Conservation (phyloP, 1,139 yeast species). For the Pneumocystis jirovecii region DNA sequence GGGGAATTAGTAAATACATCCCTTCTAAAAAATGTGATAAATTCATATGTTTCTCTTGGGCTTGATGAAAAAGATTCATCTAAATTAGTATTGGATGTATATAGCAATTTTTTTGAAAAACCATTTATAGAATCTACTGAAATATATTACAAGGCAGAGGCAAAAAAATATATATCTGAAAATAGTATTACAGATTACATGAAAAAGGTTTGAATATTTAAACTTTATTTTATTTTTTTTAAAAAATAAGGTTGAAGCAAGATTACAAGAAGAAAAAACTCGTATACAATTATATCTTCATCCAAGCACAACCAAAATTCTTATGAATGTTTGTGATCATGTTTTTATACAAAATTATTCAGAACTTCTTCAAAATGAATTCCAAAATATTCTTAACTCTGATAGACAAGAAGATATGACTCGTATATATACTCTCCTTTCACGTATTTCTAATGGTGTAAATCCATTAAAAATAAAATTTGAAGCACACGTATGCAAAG, state of each 20-base stretch:
- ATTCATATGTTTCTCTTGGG: conserved; percentile 51
- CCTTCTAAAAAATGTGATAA: conserved; percentile 58
- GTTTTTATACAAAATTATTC: conserved; percentile 73
- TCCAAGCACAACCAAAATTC: conserved; percentile 66
- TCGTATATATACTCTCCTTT: conserved; percentile 61
- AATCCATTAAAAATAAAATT: conserved; percentile 64
- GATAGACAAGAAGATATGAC: conserved; percentile 64
- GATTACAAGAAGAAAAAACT: conserved; percentile 69
- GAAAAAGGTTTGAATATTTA: conserved; percentile 42
- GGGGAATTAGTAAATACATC: conserved; percentile 61
- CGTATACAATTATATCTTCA: conserved; percentile 69
- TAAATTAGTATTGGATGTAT: conserved; percentile 68
- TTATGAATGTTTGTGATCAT: conserved; percentile 59
- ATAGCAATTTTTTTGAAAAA: conserved; percentile 63
- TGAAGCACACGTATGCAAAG: conserved; percentile 56
- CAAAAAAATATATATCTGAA: conserved; percentile 46
- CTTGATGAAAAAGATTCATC: conserved; percentile 48
- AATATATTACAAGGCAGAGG: conserved; percentile 57
- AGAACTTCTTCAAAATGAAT: conserved; percentile 60
- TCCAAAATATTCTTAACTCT: conserved; percentile 55
- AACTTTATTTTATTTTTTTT: background rate
- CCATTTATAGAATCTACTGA: conserved; percentile 62
- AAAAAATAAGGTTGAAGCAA: conserved; percentile 30
- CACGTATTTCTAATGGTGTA: conserved; percentile 59
- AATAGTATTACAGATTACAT: conserved; percentile 85